A percentile compares a stretch with the other conserved stretches of the same genome.
phyloP scores from a whole-genome alignment of 345 rosid species.

The Eucalyptus marginata region DNA sequence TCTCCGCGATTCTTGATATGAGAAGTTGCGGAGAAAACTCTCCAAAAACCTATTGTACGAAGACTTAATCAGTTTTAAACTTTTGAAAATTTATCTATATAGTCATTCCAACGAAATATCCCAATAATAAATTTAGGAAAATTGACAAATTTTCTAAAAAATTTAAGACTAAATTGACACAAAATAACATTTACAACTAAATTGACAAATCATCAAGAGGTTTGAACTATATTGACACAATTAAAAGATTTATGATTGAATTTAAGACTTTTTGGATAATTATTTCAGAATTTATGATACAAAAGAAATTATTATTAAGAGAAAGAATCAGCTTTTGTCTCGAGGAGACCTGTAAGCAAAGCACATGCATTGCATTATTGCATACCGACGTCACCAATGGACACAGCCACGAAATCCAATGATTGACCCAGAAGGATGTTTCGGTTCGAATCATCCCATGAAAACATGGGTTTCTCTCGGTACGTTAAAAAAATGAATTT shows the following conservation, averaged over 20 bases:
- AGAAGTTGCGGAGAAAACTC: neutral
- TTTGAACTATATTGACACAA: accelerated
- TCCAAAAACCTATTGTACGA: too few species aligned
- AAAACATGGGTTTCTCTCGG: neutral
- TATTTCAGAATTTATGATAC: too few species aligned
- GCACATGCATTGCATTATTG: neutral
- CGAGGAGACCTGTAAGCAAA: neutral
- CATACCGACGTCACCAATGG: neutral
- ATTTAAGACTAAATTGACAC: neutral
- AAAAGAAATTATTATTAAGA: too few species aligned
- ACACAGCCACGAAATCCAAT: neutral
- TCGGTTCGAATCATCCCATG: neutral
- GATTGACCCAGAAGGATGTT: neutral
- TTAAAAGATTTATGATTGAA: too few species aligned
- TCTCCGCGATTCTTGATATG: neutral
- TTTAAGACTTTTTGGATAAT: neutral
- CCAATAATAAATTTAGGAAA: neutral
- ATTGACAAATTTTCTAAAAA: neutral
- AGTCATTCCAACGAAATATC: accelerated
- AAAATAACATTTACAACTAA: too few species aligned
- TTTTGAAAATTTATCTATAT: too few species aligned
- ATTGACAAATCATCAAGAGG: neutral
- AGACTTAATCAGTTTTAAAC: too few species aligned
- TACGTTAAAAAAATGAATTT: neutral
- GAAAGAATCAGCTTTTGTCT: neutral